A percentile compares a stretch with the other conserved stretches of the same genome.
These are phyloP conservation scores for Wickerhamiella slavikovae DNA, from an alignment of 805 yeast genomes.

Conservation along the genomic window DNA sequence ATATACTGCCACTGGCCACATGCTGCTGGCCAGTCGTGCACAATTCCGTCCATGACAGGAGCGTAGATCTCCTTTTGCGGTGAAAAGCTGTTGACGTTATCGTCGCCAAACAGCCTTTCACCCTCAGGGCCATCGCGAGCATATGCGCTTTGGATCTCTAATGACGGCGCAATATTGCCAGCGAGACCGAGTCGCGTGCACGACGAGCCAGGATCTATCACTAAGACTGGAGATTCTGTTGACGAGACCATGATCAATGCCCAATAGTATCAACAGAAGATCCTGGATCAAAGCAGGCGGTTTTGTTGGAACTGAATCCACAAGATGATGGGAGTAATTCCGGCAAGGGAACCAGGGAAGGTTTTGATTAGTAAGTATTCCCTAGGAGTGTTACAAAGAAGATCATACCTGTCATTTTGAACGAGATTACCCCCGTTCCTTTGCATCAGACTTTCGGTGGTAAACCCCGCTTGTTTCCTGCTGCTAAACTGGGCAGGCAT, in stretches of 20 bases:
- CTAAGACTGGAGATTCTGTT: constrained; percentile 80
- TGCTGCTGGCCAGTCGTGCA: constrained; percentile 68
- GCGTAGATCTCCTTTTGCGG: constrained; percentile 10
- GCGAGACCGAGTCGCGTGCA: constrained; percentile 74
- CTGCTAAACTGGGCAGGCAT: too few species aligned
- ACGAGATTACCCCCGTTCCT: too few species aligned
- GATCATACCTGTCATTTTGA: too few species aligned
- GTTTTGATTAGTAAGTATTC: not conserved
- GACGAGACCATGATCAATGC: not conserved
- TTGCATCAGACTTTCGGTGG: too few species aligned
- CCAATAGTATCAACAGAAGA: not conserved
- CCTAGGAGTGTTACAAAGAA: too few species aligned
- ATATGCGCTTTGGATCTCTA: constrained; percentile 52
- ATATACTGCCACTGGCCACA: constrained; percentile 49
- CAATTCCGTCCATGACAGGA: constrained; percentile 13
- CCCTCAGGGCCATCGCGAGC: constrained; percentile 17
- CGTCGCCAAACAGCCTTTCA: constrained; percentile 11
- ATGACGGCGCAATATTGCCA: constrained; percentile 73
- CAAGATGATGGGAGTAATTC: too few species aligned
- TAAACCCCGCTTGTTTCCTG: too few species aligned
- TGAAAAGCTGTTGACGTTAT: constrained; percentile 6
- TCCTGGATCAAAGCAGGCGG: not conserved
- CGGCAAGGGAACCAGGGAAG: too few species aligned
- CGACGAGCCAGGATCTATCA: constrained; percentile 75
- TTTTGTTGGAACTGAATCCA: too few species aligned